Conservation (phyloP, 768 basidiomycete species). For the Mycena vulgaris region DNA sequence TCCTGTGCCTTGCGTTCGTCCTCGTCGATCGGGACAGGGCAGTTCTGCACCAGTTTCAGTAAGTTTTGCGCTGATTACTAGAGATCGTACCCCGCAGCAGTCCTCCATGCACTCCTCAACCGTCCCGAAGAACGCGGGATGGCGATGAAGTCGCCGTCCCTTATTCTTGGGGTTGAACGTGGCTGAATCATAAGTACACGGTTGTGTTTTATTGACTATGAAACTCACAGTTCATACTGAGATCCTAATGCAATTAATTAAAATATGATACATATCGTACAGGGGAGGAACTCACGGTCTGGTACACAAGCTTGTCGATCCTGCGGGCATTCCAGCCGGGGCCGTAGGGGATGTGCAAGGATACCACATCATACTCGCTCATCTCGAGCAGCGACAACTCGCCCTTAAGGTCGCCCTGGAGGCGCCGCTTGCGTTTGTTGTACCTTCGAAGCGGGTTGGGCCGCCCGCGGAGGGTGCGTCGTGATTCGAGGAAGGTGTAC, state of each 20-base stretch:
- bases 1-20: slow-evolving; percentile 68
- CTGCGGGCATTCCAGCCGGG: slow-evolving; percentile 69
- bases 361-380: slow-evolving; percentile 69
- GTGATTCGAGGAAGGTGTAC: slow-evolving; percentile 59
- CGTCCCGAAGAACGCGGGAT: slow-evolving; percentile 74
- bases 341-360: slow-evolving; percentile 40
- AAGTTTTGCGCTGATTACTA: not conserved
- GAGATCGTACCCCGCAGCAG: slow-evolving; percentile 65
- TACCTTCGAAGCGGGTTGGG: slow-evolving; percentile 50
- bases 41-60: not conserved
- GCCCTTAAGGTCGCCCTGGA: too few relatives aligned
- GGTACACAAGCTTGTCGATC: slow-evolving; percentile 69
- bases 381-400: slow-evolving; percentile 57
- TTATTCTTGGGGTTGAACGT: slow-evolving; percentile 77
- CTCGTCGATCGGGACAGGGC: slow-evolving; percentile 64
- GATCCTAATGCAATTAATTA: slow-evolving; percentile 52
- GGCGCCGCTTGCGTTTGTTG: slow-evolving; percentile 47
- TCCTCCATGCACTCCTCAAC: slow-evolving; percentile 71
- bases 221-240: slow-evolving; percentile 70
- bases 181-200: slow-evolving; percentile 49
- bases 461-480: slow-evolving; percentile 65
- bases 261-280: slow-evolving; percentile 3
- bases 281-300: slow-evolving; percentile 58
- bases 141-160: slow-evolving; percentile 70
- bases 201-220: not conserved